These are phyloP conservation scores for Thermomyces lanuginosus DNA, from an alignment of 2,329 filamentous ascomycete species.

Conservation along the genomic window DNA sequence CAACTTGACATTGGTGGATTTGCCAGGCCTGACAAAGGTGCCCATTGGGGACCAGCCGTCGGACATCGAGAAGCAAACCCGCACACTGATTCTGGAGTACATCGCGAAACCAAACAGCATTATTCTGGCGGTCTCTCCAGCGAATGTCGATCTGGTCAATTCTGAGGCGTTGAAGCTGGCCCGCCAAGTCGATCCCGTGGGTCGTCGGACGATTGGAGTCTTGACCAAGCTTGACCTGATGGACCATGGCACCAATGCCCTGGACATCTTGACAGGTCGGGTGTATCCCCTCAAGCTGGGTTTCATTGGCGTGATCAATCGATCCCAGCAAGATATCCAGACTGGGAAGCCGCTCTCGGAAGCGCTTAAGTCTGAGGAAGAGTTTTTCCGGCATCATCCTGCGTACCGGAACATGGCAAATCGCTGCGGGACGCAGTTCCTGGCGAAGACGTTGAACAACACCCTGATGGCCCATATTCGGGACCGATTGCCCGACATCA, in stretches of 20 bases:
- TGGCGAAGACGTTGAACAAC: constrained; percentile 86
- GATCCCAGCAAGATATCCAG: constrained; percentile 95
- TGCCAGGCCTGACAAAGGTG: constrained; percentile 92
- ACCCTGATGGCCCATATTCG: constrained; percentile 95
- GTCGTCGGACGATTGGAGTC: constrained; percentile 87
- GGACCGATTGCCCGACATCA: constrained; percentile 91
- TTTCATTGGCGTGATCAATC: constrained; percentile 95
- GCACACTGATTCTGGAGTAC: constrained; percentile 91
- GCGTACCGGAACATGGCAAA: constrained; percentile 93
- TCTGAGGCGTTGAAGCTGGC: constrained; percentile 94
- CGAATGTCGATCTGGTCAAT: constrained; percentile 96
- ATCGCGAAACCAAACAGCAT: constrained; percentile 99
- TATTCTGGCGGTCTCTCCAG: constrained; percentile 86
- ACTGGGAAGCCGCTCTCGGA: constrained; percentile 89
- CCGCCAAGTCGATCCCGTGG: constrained; percentile 88
- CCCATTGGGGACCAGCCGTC: constrained; percentile 94
- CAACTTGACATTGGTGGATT: constrained; percentile 87
- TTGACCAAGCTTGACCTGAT: constrained; percentile 94
- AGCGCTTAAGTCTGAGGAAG: constrained; percentile 71
- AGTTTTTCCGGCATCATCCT: constrained; percentile 94
- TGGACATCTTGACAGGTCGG: constrained; percentile 92
- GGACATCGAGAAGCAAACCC: constrained; percentile 97
- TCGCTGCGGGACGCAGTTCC: constrained; percentile 80
- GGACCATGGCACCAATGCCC: constrained; percentile 95
- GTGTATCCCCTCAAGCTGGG: constrained; percentile 95